These are phyloP conservation scores for Claviceps digitariae DNA, from an alignment of 2,329 filamentous ascomycete species.

Conservation along the genomic window DNA sequence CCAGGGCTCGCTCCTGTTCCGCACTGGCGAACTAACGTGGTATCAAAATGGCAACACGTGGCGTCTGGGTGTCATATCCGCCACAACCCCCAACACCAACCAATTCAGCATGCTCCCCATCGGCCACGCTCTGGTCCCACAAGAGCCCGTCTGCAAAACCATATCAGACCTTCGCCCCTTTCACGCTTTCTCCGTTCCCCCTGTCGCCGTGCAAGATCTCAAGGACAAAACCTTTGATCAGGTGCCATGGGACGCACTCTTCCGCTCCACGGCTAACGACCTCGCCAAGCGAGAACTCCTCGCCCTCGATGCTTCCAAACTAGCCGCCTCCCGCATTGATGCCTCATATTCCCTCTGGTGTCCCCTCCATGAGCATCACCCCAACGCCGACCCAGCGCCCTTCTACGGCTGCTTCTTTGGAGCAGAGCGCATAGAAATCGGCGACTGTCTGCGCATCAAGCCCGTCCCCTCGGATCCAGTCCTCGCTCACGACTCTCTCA, in stretches of 20 bases:
- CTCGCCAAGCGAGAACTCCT: slow-evolving; percentile 26
- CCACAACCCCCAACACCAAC: slow-evolving; percentile 13
- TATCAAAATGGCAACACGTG: slow-evolving; percentile 32
- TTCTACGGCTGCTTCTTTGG: slow-evolving; percentile 38
- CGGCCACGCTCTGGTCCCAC: slow-evolving; percentile 23
- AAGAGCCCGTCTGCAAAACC: slow-evolving; percentile 24
- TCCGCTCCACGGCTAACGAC: slow-evolving; percentile 20
- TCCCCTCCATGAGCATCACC: slow-evolving; percentile 16
- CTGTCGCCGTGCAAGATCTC: slow-evolving; percentile 25
- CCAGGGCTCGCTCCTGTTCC: slow-evolving; percentile 26
- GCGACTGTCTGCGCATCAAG: slow-evolving; percentile 35
- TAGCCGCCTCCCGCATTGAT: slow-evolving; percentile 35
- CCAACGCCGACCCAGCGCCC: slow-evolving; percentile 18
- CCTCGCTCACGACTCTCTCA: slow-evolving; percentile 16
- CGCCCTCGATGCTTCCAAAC: slow-evolving; percentile 36
- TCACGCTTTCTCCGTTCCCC: slow-evolving; percentile 36
- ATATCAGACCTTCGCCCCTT: slow-evolving; percentile 34
- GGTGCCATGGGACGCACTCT: slow-evolving; percentile 28
- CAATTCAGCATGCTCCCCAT: slow-evolving; percentile 27
- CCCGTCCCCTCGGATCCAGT: slow-evolving; percentile 24
- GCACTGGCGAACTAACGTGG: slow-evolving; percentile 37
- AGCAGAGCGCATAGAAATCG: slow-evolving; percentile 33
- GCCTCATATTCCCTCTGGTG: slow-evolving; percentile 36
- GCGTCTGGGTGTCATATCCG: slow-evolving; percentile 32
- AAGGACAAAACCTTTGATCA: slow-evolving; percentile 26